Evolutionary conservation across 495 filamentous ascomycete genomes (phyloP).

Genomic region (Zalerion maritima): DNA sequence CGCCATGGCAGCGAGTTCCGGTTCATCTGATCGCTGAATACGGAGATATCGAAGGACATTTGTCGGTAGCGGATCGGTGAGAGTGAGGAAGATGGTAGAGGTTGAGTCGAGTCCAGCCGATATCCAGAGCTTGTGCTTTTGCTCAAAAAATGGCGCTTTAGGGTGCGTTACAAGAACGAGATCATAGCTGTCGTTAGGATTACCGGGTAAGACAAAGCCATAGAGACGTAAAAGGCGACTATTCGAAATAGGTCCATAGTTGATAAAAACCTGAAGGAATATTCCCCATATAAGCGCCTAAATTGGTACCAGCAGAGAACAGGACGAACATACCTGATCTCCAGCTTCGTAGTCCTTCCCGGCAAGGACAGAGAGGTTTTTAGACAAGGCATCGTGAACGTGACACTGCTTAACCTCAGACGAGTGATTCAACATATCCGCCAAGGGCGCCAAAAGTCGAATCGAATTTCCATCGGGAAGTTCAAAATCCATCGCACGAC

Average conservation of each 20-base stretch:
- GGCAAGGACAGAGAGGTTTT: slow-evolving; percentile 15
- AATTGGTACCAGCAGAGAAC: slow-evolving; percentile 7
- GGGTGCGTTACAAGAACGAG: slow-evolving; percentile 17
- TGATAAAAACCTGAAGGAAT: slow-evolving; percentile 15
- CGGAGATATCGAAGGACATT: slow-evolving; percentile 17
- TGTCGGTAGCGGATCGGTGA: slow-evolving; percentile 17
- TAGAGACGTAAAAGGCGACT: slow-evolving; percentile 21
- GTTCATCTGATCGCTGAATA: slow-evolving; percentile 16
- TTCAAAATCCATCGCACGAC: slow-evolving; percentile 18
- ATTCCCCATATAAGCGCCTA: slow-evolving; percentile 7
- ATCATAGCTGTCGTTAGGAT: slow-evolving; percentile 21
- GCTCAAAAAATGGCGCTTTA: slow-evolving; percentile 14
- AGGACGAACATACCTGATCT: slow-evolving; percentile 16
- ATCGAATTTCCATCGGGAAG: slow-evolving; percentile 14
- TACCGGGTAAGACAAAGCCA: slow-evolving; percentile 16
- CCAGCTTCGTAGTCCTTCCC: slow-evolving; percentile 16
- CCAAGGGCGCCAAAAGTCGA: slow-evolving; percentile 18
- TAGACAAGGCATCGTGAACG: slow-evolving; percentile 13
- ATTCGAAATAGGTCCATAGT: slow-evolving; percentile 17
- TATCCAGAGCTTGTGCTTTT: slow-evolving; percentile 19
- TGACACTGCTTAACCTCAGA: slow-evolving; percentile 18
- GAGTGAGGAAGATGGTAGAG: slow-evolving; percentile 17
- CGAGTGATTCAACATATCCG: slow-evolving; percentile 22
- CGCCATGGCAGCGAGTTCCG: slow-evolving; percentile 11
- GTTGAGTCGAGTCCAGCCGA: slow-evolving; percentile 17